Evolutionary conservation across 805 yeast genomes (phyloP).

Genomic region (Saccharomycopsis javanensis): DNA sequence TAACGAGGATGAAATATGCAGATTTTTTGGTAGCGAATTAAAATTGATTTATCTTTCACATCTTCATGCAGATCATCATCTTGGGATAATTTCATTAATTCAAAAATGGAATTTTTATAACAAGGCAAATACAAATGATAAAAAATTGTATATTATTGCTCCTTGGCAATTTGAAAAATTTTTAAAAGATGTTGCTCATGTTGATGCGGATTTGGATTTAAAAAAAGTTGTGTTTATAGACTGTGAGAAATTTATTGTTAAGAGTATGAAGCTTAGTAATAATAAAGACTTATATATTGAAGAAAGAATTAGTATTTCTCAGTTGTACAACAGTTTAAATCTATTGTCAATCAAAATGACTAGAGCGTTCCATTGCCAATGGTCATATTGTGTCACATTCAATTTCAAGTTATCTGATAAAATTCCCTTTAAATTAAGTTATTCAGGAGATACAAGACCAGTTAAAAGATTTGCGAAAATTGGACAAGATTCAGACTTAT

Average conservation of each 20-base stretch:
- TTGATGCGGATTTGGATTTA: conserved; percentile 23
- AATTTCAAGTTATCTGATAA: conserved; percentile 30
- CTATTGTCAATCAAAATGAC: conserved; percentile 46
- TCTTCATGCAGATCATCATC: conserved; percentile 94
- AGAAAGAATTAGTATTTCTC: background rate
- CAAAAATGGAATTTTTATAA: conserved; percentile 50
- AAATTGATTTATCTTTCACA: conserved; percentile 69
- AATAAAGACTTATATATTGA: background rate
- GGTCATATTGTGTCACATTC: conserved; percentile 64
- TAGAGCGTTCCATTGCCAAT: conserved; percentile 75
- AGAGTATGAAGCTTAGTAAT: background rate
- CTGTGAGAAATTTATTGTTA: conserved; percentile 45
- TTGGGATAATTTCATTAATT: conserved; percentile 68
- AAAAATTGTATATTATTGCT: conserved; percentile 46
- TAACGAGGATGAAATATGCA: conserved; percentile 34
- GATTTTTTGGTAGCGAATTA: conserved; percentile 46
- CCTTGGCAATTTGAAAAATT: conserved; percentile 72
- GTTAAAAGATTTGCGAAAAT: conserved; percentile 45
- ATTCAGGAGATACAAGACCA: conserved; percentile 95
- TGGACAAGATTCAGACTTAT: conserved; percentile 58
- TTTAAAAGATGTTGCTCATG: conserved; percentile 39
- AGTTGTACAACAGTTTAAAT: conserved; percentile 34
- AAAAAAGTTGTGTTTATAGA: conserved; percentile 42
- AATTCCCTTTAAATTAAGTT: conserved; percentile 57
- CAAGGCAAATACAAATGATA: conserved; percentile 28